Conservation (phyloP, 176 grass and related monocot genomes). For the Neostapfia colusana region DNA sequence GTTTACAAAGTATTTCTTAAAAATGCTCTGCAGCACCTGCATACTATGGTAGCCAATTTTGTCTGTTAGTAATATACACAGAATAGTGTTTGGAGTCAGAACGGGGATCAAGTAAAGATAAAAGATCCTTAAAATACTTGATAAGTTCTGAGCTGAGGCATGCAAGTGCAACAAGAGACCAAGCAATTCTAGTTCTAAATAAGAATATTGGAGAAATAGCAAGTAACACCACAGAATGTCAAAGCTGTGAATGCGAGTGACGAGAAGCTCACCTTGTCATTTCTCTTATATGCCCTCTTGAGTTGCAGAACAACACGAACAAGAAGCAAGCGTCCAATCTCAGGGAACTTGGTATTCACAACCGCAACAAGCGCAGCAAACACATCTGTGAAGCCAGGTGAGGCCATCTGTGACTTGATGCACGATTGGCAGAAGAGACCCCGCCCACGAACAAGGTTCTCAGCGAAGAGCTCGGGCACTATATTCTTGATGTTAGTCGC, state of each 20-base stretch:
- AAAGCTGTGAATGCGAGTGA: not conserved
- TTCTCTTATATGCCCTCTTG: slow-evolving; percentile 90
- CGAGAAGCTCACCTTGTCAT: slow-evolving; percentile 70
- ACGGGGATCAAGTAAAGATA: not conserved
- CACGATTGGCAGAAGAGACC: slow-evolving; percentile 92
- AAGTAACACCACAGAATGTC: slow-evolving; percentile 2
- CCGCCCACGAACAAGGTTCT: slow-evolving; percentile 84
- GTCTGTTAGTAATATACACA: not conserved
- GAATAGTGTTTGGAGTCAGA: not conserved
- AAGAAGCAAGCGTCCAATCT: slow-evolving; percentile 69
- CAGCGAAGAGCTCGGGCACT: slow-evolving; percentile 72
- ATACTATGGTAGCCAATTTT: not conserved
- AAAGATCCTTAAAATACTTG: not conserved
- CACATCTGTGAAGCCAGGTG: slow-evolving; percentile 90
- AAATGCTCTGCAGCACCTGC: not conserved
- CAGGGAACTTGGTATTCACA: slow-evolving; percentile 91
- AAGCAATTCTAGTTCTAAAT: not conserved
- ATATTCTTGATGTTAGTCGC: slow-evolving; percentile 96
- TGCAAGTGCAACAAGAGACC: not conserved
- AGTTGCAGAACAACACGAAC: slow-evolving; percentile 81
- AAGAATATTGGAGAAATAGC: not conserved
- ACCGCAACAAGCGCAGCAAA: slow-evolving; percentile 76
- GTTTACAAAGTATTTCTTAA: not conserved
- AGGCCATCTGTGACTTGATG: slow-evolving; percentile 93
- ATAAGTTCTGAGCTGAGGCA: not conserved